Conservation (phyloP, 352 stramenopile genomes). For the Phytophthora capsici region DNA sequence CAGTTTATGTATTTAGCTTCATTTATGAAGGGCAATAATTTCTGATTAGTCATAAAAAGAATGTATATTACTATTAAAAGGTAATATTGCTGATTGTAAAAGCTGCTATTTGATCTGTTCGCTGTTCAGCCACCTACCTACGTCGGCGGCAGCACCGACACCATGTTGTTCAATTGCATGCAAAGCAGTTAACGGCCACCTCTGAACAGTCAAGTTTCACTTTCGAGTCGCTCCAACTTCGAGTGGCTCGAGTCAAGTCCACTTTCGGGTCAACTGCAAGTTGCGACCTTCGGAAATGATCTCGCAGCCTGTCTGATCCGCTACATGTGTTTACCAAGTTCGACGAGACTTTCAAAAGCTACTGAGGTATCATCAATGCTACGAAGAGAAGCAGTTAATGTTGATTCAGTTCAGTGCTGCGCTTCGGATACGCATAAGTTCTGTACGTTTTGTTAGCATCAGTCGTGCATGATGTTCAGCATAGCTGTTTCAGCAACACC, state of each 20-base stretch:
- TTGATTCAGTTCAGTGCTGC: not conserved
- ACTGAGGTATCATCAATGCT: conserved; percentile 8
- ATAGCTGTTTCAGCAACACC: too few species aligned
- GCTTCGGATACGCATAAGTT: not conserved
- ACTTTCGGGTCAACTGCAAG: too few species aligned
- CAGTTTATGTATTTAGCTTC: too few species aligned
- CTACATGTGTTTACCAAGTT: not conserved
- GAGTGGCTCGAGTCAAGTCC: too few species aligned
- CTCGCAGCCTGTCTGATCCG: not conserved
- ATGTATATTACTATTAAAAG: not conserved
- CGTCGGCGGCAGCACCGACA: not conserved
- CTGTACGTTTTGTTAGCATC: conserved; percentile 1
- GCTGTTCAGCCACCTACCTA: not conserved
- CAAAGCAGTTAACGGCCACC: not conserved
- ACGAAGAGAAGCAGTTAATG: not conserved
- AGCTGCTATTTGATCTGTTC: not conserved
- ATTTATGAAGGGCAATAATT: not conserved
- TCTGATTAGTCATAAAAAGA: not conserved
- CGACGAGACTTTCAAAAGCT: conserved; percentile 7
- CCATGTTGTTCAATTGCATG: not conserved
- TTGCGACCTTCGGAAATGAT: not conserved
- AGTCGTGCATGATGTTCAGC: conserved; percentile 5
- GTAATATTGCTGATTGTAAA: too few species aligned
- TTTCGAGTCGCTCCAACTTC: too few species aligned
- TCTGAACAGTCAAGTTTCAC: not conserved